Evolutionary conservation across 306 rosid species (phyloP).

Genomic region (Mimosa pudica): DNA sequence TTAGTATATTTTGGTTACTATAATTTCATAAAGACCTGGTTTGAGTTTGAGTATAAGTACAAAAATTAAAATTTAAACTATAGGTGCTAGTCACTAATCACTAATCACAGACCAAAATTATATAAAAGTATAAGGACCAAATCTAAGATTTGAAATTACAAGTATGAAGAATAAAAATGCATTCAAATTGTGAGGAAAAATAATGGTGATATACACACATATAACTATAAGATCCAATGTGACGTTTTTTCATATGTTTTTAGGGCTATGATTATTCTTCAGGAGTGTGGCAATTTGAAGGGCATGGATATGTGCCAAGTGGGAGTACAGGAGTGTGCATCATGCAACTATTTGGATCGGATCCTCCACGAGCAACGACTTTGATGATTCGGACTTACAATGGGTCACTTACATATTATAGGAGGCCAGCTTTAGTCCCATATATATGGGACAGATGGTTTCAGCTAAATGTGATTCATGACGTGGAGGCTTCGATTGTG

Average conservation of each 20-base stretch:
- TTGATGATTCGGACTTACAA: conserved; percentile 40
- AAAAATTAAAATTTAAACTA: no score
- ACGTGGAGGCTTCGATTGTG: conserved; percentile 39
- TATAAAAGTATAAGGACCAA: no score
- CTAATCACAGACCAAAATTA: no score
- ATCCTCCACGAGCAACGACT: conserved; percentile 35
- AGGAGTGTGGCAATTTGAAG: conserved; percentile 50
- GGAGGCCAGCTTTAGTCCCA: conserved; percentile 22
- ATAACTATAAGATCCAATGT: background rate
- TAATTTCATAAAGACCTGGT: no score
- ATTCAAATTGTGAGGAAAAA: no score
- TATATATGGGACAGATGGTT: conserved; percentile 38
- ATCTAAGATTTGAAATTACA: no score
- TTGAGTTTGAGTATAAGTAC: no score
- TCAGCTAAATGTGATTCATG: conserved; percentile 45
- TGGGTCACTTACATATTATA: conserved; percentile 41
- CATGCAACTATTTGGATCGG: conserved; percentile 51
- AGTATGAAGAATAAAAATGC: no score
- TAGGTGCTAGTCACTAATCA: no score
- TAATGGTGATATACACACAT: no score
- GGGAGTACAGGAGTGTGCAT: conserved; percentile 43
- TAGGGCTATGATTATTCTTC: conserved; percentile 46
- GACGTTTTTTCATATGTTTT: background rate
- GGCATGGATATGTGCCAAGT: conserved; percentile 32
- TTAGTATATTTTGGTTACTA: no score